Evolutionary conservation across 192 early-diverging fungal species (phyloP), one percentile per base, ranked within the genome.

Genomic region (Kappamyces sp.): DNA sequence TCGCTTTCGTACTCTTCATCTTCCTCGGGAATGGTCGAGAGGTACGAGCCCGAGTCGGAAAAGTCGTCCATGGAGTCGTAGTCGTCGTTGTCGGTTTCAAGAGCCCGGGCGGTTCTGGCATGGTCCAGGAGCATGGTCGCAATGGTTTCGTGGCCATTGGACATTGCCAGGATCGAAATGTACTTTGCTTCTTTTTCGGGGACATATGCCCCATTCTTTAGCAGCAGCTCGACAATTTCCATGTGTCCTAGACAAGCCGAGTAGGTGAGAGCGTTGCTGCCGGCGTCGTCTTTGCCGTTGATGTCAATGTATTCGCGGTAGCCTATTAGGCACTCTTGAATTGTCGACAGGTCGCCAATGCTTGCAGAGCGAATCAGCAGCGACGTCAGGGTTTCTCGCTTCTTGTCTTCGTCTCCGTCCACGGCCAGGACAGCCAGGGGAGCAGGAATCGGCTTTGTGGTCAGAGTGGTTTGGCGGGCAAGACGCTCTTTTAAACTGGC

Each of bases 211-310:
- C 89, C 90, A 43, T 79, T 75, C 55, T 77, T 71, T 6, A 97
- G 61, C 13, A 97, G 70, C 43, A 85, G 65, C 52, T 71, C 68
- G 5, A 77, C 87, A 65, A 93, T 78, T 46, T 86, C 77, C 3
- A 74, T 66, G 55, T 92, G 83, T 40, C 90, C 91, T 79, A 94
- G 93, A 58, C 90, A 91, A 37, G 87, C 80, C 1, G 92, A 87
- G 62, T 91, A 93, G 49, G 91, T 90, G 44, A 97, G 76, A 7
- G 90, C 86, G 3, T 87, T 91, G 37, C 81, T 86, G 31, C 92
- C 94, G 61, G 91, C 88, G 50, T 88, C 87, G 68, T 97, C 94
- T 37, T 78, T 77, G 8, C 75, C 79, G 67, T 97, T 80, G 12
- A 94, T 71, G 65, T 87, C 85, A 23, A 23, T 23, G 23, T 23